Percentiles rank a stretch among this genome's conserved stretches.
phyloP scores from a whole-genome alignment of 108 stramenopile species.

The Pinguiococcus pyrenoidosus region DNA sequence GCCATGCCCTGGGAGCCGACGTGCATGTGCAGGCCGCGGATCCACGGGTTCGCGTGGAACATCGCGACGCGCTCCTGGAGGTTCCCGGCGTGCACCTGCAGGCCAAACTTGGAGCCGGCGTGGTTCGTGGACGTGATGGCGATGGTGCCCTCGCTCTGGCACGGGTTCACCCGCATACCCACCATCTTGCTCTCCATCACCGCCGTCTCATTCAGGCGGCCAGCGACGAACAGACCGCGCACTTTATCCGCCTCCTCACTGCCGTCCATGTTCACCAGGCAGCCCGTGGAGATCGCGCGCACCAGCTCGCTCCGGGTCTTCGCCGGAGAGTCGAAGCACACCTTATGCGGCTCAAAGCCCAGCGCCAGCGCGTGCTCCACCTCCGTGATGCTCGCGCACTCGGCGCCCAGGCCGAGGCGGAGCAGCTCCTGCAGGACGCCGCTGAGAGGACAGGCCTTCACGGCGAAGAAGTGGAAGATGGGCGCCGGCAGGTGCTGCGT shows the following conservation, averaged over 20 bases:
- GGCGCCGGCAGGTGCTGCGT: too few relatives aligned
- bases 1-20: constrained; percentile 19
- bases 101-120: not conserved
- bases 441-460: constrained; percentile 19
- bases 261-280: not conserved
- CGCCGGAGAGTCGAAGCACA: constrained; percentile 21
- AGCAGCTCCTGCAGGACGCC: not conserved
- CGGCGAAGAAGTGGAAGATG: too few relatives aligned
- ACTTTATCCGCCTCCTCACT: not conserved
- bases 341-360: constrained; percentile 1
- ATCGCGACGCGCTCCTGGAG: not conserved
- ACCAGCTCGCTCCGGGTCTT: constrained; percentile 16
- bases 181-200: too few relatives aligned
- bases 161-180: constrained; percentile 7
- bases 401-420: constrained; percentile 10
- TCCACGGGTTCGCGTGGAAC: constrained; percentile 1
- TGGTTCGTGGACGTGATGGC: not conserved
- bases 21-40: constrained; percentile 19
- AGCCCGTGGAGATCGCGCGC: constrained; percentile 4
- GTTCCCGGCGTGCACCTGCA: not conserved
- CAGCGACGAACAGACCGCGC: not conserved
- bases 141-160: constrained; percentile 2
- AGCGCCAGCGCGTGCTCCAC: constrained; percentile 1
- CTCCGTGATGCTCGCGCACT: constrained; percentile 26
- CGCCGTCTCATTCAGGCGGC: too few relatives aligned